Evolutionary conservation across 2,329 filamentous ascomycete genomes (phyloP), one percentile per base, ranked within the genome.

Genomic region (Fusarium praegraminearum): DNA sequence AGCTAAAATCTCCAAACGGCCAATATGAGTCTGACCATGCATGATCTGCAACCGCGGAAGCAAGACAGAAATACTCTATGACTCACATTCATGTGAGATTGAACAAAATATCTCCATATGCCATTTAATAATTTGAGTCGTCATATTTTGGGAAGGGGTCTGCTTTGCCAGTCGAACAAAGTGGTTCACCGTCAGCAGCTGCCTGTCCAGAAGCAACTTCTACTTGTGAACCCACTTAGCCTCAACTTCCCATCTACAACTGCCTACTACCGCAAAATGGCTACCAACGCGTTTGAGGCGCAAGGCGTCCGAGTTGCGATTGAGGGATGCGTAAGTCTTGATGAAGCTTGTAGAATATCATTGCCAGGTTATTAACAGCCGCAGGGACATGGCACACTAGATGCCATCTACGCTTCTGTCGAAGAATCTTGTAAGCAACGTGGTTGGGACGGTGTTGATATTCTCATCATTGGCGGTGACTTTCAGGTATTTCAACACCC

Each of bases 391-490:
- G 96, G 96, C 69, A 93, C 91, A 1, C 88, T 99, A 54, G 88
- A 98, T 78, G 92, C 93, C 60, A 98, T 99, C 73, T 99, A 98
- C 79, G 88, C 91, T 1, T 91, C 93, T 1, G 88, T 97, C 28
- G 83, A 86, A 41, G 85, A 87, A 68, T 86, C 93, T 12, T 93
- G 91, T 78, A 83, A 88, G 69, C 83, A 86, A 46, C 91, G 92
- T 73, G 87, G 87, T 26, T 98, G 95, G 94, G 85, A 91, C 70
- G 88, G 87, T 35, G 89, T 98, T 32, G 96, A 99, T 78, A 81
- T 98, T 13, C 82, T 99, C 71, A 97, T 99, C 75, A 97, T 99
- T 74, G 93, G 95, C 58, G 96, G 96, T 30, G 96, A 99, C 78
- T 99, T 99, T 71, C 93, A 98, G 84, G 91, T 91, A 45, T 26